Evolutionary conservation across 306 rosid species (phyloP), one percentile per base, ranked within the genome.

Genomic region (Crataegus laevigata): DNA sequence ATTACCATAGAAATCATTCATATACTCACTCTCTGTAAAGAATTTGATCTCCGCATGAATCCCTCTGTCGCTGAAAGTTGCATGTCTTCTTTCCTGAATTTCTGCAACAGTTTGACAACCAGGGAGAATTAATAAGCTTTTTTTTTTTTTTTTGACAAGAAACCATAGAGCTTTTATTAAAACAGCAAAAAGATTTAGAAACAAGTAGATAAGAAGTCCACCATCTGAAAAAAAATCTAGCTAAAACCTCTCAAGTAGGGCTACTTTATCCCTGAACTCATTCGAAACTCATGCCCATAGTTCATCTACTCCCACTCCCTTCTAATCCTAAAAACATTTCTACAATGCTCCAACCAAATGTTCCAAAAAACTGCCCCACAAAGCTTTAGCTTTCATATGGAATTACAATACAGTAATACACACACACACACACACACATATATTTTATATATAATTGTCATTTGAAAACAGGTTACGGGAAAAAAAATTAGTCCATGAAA

Each of bases 21-120:
- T 66, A 21, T 75, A 88, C 97, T 81, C 88, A 94, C 99, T 76
- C 93, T 86, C 79, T 92, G 97, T 84, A 94, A 87, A 9, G 99
- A 94, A 77, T 59, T 82, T 1, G 97, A 89, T 81, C 99, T 89
- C 78, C 96, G 86, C 97, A 91, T 84, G 80, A 77, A 94, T 62
- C 97, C 97, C 77, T 94, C 99, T 22, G 96, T 88, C 75, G 92
- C 97, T 59, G 96, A 92, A 81, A 94, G 96, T 66, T 92, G 82
- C 88, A 45, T 64, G 67, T 92, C 96, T 78, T 94, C 97, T 82
- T 90, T 91, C 84, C 96, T 87, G 85, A 94, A 94, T 94, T 86
- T 91, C 98, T 94, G 91, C 55, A 72, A 59, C 66, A 78, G 65
- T 76, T 81, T 52, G 75, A 52, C 58, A 68, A 22, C 77, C 29